Conservation (phyloP, 305 asterid genomes). For the Coffea humblotiana region DNA sequence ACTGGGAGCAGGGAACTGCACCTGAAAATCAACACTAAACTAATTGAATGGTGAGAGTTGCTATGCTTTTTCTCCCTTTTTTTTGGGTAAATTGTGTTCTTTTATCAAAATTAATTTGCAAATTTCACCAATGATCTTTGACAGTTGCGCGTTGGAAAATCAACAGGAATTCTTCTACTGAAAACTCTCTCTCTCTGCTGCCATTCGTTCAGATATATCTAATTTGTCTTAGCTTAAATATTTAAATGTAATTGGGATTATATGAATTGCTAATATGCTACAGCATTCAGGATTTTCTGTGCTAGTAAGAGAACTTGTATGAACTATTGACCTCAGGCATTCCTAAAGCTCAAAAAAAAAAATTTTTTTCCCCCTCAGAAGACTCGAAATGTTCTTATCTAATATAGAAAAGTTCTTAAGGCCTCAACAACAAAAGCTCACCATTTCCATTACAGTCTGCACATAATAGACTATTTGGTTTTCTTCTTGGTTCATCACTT, state of each 20-base stretch:
- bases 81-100: background rate
- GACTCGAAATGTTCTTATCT: background rate
- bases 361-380: background rate
- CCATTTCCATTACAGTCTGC: conserved; percentile 30
- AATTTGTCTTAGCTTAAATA: background rate
- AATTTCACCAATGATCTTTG: background rate
- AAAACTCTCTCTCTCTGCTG: background rate
- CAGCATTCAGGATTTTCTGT: too few relatives aligned
- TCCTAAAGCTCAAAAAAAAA: background rate
- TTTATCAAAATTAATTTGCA: background rate
- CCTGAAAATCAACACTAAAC: conserved; percentile 24
- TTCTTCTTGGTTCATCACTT: conserved; percentile 22
- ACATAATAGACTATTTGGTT: conserved; percentile 18
- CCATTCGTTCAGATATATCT: background rate
- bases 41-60: background rate
- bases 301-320: too few relatives aligned
- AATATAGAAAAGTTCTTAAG: background rate
- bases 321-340: background rate
- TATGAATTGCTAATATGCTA: background rate
- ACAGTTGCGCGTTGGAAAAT: background rate
- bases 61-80: background rate
- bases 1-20: conserved; percentile 55
- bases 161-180: background rate
- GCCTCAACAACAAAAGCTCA: background rate
- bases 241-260: background rate